Percentiles rank a stretch among this genome's conserved stretches.
These are phyloP conservation scores for Penicillium goetzii DNA, from an alignment of 495 filamentous ascomycete species.

Conservation along the genomic window DNA sequence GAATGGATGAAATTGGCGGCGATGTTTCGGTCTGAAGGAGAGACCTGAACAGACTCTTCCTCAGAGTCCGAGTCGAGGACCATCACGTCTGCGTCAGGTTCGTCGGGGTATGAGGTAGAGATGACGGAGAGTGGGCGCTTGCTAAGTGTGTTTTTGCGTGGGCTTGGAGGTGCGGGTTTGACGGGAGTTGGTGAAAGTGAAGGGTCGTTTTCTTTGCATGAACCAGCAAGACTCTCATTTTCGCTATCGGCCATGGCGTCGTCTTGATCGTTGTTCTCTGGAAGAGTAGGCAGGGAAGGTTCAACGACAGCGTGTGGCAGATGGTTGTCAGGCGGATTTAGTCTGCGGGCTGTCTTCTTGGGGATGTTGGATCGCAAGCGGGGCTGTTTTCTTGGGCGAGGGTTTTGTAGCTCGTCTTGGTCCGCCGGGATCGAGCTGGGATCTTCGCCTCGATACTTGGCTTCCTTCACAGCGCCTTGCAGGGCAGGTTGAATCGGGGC, in stretches of 20 bases:
- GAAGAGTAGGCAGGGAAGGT: background rate
- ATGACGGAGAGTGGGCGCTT: constrained; percentile 50
- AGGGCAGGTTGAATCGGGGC: constrained; percentile 56
- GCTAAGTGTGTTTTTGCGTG: constrained; percentile 42
- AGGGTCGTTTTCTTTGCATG: constrained; percentile 57
- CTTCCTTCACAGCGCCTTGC: constrained; percentile 52
- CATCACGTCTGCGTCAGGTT: constrained; percentile 31
- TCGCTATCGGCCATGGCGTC: constrained; percentile 34
- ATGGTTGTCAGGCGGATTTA: constrained; percentile 8
- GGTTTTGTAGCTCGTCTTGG: constrained; percentile 19
- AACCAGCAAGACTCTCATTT: constrained; percentile 34
- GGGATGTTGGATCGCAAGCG: constrained; percentile 32
- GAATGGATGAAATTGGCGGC: constrained; percentile 35
- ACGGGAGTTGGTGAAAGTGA: constrained; percentile 47
- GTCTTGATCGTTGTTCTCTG: constrained; percentile 12
- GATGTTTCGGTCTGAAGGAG: constrained; percentile 48
- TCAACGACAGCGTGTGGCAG: constrained; percentile 1
- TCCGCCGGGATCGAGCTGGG: constrained; percentile 30
- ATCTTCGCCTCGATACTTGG: constrained; percentile 64
- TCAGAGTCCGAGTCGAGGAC: constrained; percentile 37
- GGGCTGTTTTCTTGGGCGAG: constrained; percentile 32
- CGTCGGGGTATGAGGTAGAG: constrained; percentile 33
- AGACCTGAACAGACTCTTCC: constrained; percentile 1
- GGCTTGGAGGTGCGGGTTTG: constrained; percentile 32
- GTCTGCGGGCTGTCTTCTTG: constrained; percentile 26